phyloP scores from a whole-genome alignment of 345 rosid species.

The Eutrema japonicum region DNA sequence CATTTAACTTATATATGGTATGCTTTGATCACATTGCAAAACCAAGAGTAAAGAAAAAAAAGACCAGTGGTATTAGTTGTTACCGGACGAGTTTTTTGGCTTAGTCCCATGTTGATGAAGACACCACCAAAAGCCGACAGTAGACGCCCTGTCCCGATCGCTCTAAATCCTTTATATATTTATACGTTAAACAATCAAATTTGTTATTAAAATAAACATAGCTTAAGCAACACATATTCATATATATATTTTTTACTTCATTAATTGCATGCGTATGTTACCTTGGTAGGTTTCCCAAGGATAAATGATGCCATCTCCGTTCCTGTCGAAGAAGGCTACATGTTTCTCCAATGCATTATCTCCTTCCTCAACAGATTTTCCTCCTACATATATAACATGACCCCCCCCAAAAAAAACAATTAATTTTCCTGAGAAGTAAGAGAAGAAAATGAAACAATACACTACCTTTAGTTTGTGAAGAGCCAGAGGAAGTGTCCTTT shows the following conservation, averaged over 20 bases:
- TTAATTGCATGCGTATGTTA: background rate
- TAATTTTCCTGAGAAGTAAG: background rate
- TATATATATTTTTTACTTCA: too few relatives aligned
- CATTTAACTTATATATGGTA: background rate
- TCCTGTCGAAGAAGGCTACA: slow-evolving; percentile 45
- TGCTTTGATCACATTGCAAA: slow-evolving; percentile 10
- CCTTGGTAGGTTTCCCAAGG: slow-evolving; percentile 48
- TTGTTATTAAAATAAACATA: background rate
- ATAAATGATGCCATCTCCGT: slow-evolving; percentile 41
- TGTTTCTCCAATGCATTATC: slow-evolving; percentile 39
- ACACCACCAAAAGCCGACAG: slow-evolving; percentile 40
- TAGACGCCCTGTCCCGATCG: slow-evolving; percentile 51
- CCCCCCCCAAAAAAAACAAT: background rate
- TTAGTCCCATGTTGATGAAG: slow-evolving; percentile 55
- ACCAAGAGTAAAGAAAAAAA: slow-evolving; percentile 2
- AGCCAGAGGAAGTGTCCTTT: background rate
- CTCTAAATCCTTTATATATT: slow-evolving; percentile 54
- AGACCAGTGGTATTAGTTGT: background rate
- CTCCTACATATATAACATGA: slow-evolving; percentile 18
- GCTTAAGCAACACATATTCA: slow-evolving; percentile 8
- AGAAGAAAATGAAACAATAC: background rate
- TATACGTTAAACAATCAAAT: background rate
- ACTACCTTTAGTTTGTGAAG: slow-evolving; percentile 1
- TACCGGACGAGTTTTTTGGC: slow-evolving; percentile 69
- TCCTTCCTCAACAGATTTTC: background rate